A percentile compares a stretch with the other conserved stretches of the same genome.
Conservation (phyloP, 1,284 basidiomycete genomes). For the Caloboletus firmus region DNA sequence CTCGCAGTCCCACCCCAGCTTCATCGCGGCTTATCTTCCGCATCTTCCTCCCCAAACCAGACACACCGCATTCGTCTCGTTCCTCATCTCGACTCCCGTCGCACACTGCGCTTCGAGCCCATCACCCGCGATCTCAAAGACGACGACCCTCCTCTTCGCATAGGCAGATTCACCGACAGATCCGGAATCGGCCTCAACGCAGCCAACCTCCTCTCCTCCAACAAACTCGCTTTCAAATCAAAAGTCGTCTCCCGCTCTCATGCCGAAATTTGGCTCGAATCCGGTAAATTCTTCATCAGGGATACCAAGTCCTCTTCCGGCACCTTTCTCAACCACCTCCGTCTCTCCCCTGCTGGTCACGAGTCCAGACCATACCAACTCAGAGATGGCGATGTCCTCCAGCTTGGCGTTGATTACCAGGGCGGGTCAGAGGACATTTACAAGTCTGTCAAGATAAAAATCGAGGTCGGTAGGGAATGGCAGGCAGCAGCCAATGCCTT, state of each 20-base stretch:
- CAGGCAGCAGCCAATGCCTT: constrained; percentile 87
- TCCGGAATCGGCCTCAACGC: constrained; percentile 67
- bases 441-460: constrained; percentile 95
- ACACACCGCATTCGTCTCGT: constrained; percentile 79
- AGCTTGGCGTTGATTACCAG: constrained; percentile 98
- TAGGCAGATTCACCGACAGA: constrained; percentile 90
- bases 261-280: constrained; percentile 87
- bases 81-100: constrained; percentile 88
- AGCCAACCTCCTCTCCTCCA: constrained; percentile 68
- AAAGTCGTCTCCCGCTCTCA: constrained; percentile 95
- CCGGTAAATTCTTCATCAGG: constrained; percentile 79
- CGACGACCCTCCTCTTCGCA: constrained; percentile 72
- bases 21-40: constrained; percentile 25
- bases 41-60: constrained; percentile 17
- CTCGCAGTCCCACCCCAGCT: constrained; percentile 26
- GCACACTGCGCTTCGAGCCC: constrained; percentile 91
- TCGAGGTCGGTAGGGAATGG: constrained; percentile 92
- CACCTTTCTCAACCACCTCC: constrained; percentile 95
- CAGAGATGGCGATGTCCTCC: constrained; percentile 93
- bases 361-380: constrained; percentile 80
- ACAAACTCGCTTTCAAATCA: constrained; percentile 92
- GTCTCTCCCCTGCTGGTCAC: constrained; percentile 81
- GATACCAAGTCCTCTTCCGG: constrained; percentile 92
- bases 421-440: constrained; percentile 98
- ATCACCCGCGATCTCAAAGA: constrained; percentile 82